phyloP scores from a whole-genome alignment of 2,329 filamentous ascomycete species.

The Apiospora koreana region DNA sequence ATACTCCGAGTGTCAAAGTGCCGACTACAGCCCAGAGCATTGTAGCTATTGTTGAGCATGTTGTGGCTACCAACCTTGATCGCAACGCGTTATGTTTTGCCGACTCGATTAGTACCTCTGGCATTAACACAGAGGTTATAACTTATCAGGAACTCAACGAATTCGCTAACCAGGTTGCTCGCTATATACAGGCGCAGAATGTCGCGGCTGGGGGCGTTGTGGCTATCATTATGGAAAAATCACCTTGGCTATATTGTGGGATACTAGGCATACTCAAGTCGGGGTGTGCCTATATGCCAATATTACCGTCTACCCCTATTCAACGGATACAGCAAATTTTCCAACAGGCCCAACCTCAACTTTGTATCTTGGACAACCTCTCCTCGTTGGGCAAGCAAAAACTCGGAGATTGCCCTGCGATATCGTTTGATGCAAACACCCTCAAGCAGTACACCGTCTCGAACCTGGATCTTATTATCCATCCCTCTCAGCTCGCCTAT shows the following conservation, averaged over 20 bases:
- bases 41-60: slow-evolving; percentile 54
- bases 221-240: slow-evolving; percentile 80
- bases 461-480: slow-evolving; percentile 40
- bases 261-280: slow-evolving; percentile 75
- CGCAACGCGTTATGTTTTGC: slow-evolving; percentile 67
- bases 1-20: slow-evolving; percentile 42
- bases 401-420: slow-evolving; percentile 20
- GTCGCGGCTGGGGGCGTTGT: slow-evolving; percentile 58
- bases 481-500: slow-evolving; percentile 64
- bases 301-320: slow-evolving; percentile 70
- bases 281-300: slow-evolving; percentile 78
- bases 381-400: slow-evolving; percentile 22
- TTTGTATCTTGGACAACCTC: slow-evolving; percentile 44
- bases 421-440: slow-evolving; percentile 36
- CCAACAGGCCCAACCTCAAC: slow-evolving; percentile 52
- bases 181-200: slow-evolving; percentile 49
- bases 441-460: slow-evolving; percentile 31
- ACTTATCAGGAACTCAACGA: slow-evolving; percentile 67
- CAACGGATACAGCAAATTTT: slow-evolving; percentile 65
- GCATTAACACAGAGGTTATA: slow-evolving; percentile 42
- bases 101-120: slow-evolving; percentile 41
- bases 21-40: slow-evolving; percentile 45
- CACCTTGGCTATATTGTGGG: slow-evolving; percentile 67
- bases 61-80: slow-evolving; percentile 49
- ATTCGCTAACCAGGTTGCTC: slow-evolving; percentile 64